A percentile compares a stretch with the other conserved stretches of the same genome.
Conservation (phyloP, 805 yeast genomes). For the Sugiyamaella boreocaroliniensis region DNA sequence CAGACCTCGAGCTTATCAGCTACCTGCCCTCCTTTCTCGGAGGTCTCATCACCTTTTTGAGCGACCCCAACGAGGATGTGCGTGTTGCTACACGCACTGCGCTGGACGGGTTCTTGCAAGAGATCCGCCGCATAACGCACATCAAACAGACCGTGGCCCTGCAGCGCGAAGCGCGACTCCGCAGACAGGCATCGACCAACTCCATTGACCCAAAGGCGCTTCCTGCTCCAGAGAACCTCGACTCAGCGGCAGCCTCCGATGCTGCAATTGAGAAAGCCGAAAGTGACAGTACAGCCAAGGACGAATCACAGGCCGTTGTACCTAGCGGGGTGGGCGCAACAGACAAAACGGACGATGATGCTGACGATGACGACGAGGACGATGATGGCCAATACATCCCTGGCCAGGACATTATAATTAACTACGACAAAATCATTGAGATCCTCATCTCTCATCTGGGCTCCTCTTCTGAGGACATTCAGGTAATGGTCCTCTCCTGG, state of each 20-base stretch:
- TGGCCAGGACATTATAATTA: conserved; percentile 77
- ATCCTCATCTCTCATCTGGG: conserved; percentile 77
- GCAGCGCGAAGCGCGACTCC: conserved; percentile 2
- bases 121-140: conserved; percentile 68
- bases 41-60: conserved; percentile 71
- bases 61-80: conserved; percentile 81
- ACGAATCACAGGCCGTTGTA: conserved; percentile 8
- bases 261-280: not conserved
- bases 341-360: conserved; percentile 29
- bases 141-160: conserved; percentile 42
- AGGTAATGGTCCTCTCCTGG: conserved; percentile 77
- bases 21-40: conserved; percentile 86
- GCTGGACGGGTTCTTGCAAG: conserved; percentile 67
- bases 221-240: not conserved
- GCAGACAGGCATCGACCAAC: not conserved
- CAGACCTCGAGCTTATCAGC: conserved; percentile 80
- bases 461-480: conserved; percentile 67
- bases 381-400: conserved; percentile 56
- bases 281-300: conserved; percentile 3
- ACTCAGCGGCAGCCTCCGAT: too few relatives aligned
- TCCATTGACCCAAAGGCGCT: not conserved
- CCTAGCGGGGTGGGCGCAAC: conserved; percentile 26
- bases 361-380: conserved; percentile 27
- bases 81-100: conserved; percentile 77
- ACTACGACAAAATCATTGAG: conserved; percentile 71